Evolutionary conservation across 768 basidiomycete genomes (phyloP).

Genomic region (Mycena indigotica): DNA sequence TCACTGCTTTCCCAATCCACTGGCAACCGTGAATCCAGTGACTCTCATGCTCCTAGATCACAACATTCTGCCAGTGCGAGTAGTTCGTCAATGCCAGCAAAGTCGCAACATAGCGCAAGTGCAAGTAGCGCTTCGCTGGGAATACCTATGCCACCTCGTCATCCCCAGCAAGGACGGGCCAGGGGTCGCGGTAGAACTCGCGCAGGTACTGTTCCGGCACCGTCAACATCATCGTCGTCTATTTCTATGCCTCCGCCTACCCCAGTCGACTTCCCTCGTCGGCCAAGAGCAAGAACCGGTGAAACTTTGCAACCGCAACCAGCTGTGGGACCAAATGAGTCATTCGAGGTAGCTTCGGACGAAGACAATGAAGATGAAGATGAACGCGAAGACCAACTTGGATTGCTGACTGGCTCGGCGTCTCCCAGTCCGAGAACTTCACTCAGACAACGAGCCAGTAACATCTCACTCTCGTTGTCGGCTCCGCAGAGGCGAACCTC

Average conservation of each 20-base stretch:
- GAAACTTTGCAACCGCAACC: conserved; percentile 14
- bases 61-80: conserved; percentile 31
- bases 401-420: conserved; percentile 46
- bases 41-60: conserved; percentile 55
- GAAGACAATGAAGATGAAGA: conserved; percentile 62
- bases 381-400: conserved; percentile 65
- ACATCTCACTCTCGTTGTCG: conserved; percentile 33
- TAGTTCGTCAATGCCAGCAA: conserved; percentile 35
- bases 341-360: conserved; percentile 49
- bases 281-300: conserved; percentile 10
- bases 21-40: conserved; percentile 62
- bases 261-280: conserved; percentile 21
- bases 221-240: conserved; percentile 26
- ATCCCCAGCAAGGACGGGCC: conserved; percentile 26
- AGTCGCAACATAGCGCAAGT: conserved; percentile 35
- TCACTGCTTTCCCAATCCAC: conserved; percentile 59
- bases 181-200: conserved; percentile 26
- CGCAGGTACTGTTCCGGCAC: conserved; percentile 29
- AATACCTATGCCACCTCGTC: conserved; percentile 46
- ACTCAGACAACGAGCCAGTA: conserved; percentile 43
- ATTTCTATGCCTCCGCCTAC: not conserved
- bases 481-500: conserved; percentile 31
- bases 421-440: conserved; percentile 54
- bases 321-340: conserved; percentile 31
- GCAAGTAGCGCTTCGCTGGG: conserved; percentile 19